Percentiles rank a stretch among this genome's conserved stretches.
phyloP scores from a whole-genome alignment of 192 early-diverging fungal genomes.

The Entophlyctis helioformis region DNA sequence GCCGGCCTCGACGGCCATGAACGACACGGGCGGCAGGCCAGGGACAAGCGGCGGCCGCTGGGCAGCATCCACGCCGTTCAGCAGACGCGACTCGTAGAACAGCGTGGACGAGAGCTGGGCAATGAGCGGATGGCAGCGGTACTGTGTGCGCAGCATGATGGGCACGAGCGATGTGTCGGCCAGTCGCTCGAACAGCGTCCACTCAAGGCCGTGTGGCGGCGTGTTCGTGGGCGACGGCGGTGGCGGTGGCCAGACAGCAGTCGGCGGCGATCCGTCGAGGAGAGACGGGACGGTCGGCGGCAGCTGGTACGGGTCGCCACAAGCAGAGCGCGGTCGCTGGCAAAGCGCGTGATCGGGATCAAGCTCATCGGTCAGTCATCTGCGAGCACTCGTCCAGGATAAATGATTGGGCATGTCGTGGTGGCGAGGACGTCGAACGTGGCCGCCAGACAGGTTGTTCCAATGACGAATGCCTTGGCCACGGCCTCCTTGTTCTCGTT shows the following conservation, averaged over 20 bases:
- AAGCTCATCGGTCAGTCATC: conserved; percentile 82
- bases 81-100: conserved; percentile 45
- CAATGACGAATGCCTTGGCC: conserved; percentile 38
- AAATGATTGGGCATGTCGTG: conserved; percentile 53
- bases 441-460: conserved; percentile 73
- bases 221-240: too few relatives aligned
- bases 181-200: conserved; percentile 73
- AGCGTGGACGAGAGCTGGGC: conserved; percentile 44
- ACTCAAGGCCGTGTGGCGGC: conserved; percentile 68
- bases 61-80: conserved; percentile 22
- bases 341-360: conserved; percentile 59
- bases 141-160: conserved; percentile 58
- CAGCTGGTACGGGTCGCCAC: conserved; percentile 87
- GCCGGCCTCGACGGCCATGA: conserved; percentile 41
- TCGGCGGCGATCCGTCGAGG: too few relatives aligned
- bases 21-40: conserved; percentile 37
- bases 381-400: conserved; percentile 86
- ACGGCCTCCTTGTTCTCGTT: conserved; percentile 31
- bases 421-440: conserved; percentile 60
- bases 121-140: conserved; percentile 60
- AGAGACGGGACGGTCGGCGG: conserved; percentile 58
- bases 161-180: conserved; percentile 37
- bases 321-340: conserved; percentile 49
- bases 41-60: conserved; percentile 28
- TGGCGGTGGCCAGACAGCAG: too few relatives aligned